Percentiles rank a stretch among this genome's conserved stretches.
Conservation (phyloP, 2,329 filamentous ascomycete genomes). For the Madurella mycetomatis region DNA sequence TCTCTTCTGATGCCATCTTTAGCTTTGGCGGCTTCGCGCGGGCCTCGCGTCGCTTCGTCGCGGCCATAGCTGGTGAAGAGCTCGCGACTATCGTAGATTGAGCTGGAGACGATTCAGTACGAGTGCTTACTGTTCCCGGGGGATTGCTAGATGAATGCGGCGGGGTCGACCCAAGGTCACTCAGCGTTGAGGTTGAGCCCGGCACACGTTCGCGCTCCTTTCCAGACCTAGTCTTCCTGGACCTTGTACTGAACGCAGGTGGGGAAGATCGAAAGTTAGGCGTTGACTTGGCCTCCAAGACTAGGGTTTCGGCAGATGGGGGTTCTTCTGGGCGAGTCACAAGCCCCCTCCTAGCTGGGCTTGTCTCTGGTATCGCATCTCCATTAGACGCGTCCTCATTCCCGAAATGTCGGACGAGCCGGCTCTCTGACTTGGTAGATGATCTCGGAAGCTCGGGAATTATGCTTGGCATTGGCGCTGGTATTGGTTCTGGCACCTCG, state of each 20-base stretch:
- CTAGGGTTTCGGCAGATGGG: neutral
- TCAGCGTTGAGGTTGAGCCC: constrained; percentile 37
- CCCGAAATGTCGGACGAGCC: neutral
- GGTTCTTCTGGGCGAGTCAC: neutral
- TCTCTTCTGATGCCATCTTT: constrained; percentile 27
- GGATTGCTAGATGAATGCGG: constrained; percentile 34
- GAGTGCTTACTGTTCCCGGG: constrained; percentile 34
- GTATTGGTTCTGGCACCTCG: neutral
- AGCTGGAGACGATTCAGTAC: constrained; percentile 15
- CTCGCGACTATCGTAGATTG: constrained; percentile 15
- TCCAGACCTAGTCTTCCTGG: constrained; percentile 6
- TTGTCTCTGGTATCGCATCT: constrained; percentile 31
- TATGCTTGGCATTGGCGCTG: constrained; percentile 6
- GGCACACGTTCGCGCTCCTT: neutral
- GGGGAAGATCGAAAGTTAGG: constrained; percentile 25
- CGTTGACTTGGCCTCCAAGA: constrained; percentile 1
- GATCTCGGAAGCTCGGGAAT: constrained; percentile 5
- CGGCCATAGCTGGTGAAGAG: constrained; percentile 33
- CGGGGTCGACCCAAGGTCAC: constrained; percentile 38
- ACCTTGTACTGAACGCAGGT: constrained; percentile 22
- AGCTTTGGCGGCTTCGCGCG: constrained; percentile 22
- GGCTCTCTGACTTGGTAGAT: constrained; percentile 4
- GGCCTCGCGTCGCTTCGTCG: constrained; percentile 28
- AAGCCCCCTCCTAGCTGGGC: constrained; percentile 21
- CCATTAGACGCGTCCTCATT: constrained; percentile 15